phyloP scores from a whole-genome alignment of 495 filamentous ascomycete genomes.

The Podospora fimiseda region DNA sequence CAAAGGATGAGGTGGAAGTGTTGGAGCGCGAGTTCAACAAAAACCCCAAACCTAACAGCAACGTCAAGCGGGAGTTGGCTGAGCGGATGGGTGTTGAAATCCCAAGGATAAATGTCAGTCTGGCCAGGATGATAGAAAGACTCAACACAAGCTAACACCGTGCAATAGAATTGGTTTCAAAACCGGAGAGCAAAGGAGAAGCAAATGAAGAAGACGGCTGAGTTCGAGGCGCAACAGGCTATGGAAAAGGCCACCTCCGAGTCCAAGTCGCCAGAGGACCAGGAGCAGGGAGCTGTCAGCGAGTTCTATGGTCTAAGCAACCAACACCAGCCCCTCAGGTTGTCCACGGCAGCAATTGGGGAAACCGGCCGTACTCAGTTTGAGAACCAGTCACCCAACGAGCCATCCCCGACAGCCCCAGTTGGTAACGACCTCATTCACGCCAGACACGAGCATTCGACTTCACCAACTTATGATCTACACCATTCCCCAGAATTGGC shows the following conservation, averaged over 20 bases:
- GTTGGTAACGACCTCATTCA: conserved; percentile 16
- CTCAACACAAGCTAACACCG: conserved; percentile 24
- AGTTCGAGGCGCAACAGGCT: conserved; percentile 52
- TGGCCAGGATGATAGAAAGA: neutral
- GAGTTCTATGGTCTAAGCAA: conserved; percentile 28
- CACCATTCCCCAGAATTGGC: conserved; percentile 3
- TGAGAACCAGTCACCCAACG: conserved; percentile 3
- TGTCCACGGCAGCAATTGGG: conserved; percentile 34
- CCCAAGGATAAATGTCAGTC: conserved; percentile 68
- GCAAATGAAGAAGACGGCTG: conserved; percentile 65
- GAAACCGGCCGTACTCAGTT: conserved; percentile 12
- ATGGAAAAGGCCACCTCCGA: conserved; percentile 44
- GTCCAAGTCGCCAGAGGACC: conserved; percentile 29
- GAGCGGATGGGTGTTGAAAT: conserved; percentile 66
- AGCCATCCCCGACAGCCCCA: conserved; percentile 1
- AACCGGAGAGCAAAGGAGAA: conserved; percentile 81
- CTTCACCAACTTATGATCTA: conserved; percentile 1
- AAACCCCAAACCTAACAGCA: conserved; percentile 72
- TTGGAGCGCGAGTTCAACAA: conserved; percentile 69
- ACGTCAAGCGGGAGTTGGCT: conserved; percentile 66
- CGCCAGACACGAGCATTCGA: conserved; percentile 10
- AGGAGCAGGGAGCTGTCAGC: conserved; percentile 17
- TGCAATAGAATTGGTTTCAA: conserved; percentile 79
- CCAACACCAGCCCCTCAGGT: conserved; percentile 25
- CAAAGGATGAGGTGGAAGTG: conserved; percentile 75